Base-by-base conservation (phyloP, 2,329 filamentous ascomycete genomes). In the Neofusicoccum cordaticola region DNA sequence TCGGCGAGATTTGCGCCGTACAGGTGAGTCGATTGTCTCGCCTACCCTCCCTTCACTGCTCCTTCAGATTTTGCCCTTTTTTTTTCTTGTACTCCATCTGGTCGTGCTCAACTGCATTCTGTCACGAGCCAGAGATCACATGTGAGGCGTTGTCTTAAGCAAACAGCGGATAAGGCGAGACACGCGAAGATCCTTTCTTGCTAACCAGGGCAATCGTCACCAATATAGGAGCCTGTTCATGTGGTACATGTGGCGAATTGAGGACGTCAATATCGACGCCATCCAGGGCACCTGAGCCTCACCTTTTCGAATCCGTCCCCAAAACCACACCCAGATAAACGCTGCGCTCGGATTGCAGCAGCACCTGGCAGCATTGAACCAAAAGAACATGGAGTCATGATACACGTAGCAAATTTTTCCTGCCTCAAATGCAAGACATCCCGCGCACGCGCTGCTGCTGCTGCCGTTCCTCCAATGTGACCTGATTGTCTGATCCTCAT, bases 211-310 rank as follows among this genome's bases (percentile, higher is more conserved):
- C 22, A 47, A 44, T n/a, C 22, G 15, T 12, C 35, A 39, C 37
- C 15, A 35, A 58, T 35, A 4, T 61, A 89, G 93, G 73, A 95
- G 90, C 71, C 75, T 97, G 48, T 97, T 97, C 73, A 97, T 97
- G 93, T 97, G 93, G 93, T 96, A 96, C 75, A 96, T 97, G 91
- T 97, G 94, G 93, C 83, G 90, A 66, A 88, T 94, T 11, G 90
- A 90, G 74, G 87, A 92, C 73, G 92, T 92, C 3, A 90, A 96
- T 76, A 79, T 93, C 22, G 79, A 79, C 31, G 83, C 84, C 48
- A 72, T 87, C 41, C 58, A 62, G 45, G 58, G 45, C 45, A 41
- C 12, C 44, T 51, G 22, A 45, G 41, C 34, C 50, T 52, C 31
- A 12, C 34, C 15, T 37, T 37, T 44, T 44, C n/a, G 42, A 31